These are phyloP conservation scores for Exophiala phaeomuriformis DNA, from an alignment of 2,329 filamentous ascomycete species.

Conservation along the genomic window DNA sequence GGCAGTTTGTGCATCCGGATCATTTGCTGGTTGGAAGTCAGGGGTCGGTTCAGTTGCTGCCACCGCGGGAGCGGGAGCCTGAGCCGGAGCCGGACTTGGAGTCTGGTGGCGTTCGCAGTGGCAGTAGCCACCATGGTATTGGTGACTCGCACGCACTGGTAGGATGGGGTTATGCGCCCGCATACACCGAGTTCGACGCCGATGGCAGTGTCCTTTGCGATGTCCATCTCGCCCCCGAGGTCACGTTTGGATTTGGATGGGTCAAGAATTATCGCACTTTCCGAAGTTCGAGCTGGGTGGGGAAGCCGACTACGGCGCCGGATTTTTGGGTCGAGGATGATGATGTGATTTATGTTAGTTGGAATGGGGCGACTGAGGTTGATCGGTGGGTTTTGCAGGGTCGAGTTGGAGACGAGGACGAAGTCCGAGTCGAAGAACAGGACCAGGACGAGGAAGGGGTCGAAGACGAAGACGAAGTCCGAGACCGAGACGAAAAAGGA, in stretches of 20 bases:
- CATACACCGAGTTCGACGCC: slow-evolving; percentile 42
- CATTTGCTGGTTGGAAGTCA: slow-evolving; percentile 24
- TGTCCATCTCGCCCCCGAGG: slow-evolving; percentile 40
- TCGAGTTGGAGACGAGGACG: background rate
- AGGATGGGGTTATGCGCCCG: slow-evolving; percentile 46
- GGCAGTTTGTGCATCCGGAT: slow-evolving; percentile 32
- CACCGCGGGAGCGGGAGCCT: background rate
- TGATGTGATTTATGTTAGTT: slow-evolving; percentile 36
- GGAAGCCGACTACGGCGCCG: slow-evolving; percentile 36
- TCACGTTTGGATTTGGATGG: slow-evolving; percentile 30
- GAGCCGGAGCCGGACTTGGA: too few species aligned
- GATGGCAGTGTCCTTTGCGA: slow-evolving; percentile 44
- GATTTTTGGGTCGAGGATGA: slow-evolving; percentile 24
- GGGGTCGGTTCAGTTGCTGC: slow-evolving; percentile 39
- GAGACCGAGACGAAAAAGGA: background rate
- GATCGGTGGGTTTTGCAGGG: slow-evolving; percentile 19
- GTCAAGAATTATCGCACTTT: slow-evolving; percentile 51
- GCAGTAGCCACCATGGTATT: too few species aligned
- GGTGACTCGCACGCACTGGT: slow-evolving; percentile 37
- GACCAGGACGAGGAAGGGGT: slow-evolving; percentile 2
- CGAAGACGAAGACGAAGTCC: background rate
- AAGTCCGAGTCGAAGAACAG: background rate
- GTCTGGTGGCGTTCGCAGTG: too few species aligned
- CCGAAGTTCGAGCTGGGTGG: slow-evolving; percentile 45
- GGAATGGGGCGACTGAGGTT: slow-evolving; percentile 43